Percentiles rank a stretch among this genome's conserved stretches.
Evolutionary conservation across 768 basidiomycete genomes (phyloP).

Genomic region (Phlegmacium glaucopus): DNA sequence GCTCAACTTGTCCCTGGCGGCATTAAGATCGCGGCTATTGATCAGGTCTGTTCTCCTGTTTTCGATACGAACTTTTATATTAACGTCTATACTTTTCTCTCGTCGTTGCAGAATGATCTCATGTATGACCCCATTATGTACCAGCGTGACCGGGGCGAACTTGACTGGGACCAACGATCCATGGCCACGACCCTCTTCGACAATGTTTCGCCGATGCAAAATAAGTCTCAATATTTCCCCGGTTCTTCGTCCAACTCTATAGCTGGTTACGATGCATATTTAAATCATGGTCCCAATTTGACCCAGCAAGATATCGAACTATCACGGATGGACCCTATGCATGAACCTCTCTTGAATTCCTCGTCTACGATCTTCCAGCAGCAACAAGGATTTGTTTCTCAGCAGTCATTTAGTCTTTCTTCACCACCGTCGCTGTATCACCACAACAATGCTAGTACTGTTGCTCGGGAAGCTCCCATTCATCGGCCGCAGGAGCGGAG

Average conservation of each 20-base stretch:
- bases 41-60: slow-evolving; percentile 46
- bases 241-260: slow-evolving; percentile 25
- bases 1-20: slow-evolving; percentile 75
- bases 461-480: slow-evolving; percentile 50
- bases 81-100: background rate
- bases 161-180: slow-evolving; percentile 85
- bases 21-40: slow-evolving; percentile 78
- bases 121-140: slow-evolving; percentile 83
- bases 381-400: slow-evolving; percentile 33
- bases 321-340: slow-evolving; percentile 51
- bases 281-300: slow-evolving; percentile 42
- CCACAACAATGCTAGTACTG: slow-evolving; percentile 33
- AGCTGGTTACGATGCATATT: slow-evolving; percentile 54
- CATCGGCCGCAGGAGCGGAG: slow-evolving; percentile 53
- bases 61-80: background rate
- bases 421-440: slow-evolving; percentile 42
- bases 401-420: slow-evolving; percentile 36
- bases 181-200: slow-evolving; percentile 59
- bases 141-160: slow-evolving; percentile 76
- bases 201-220: slow-evolving; percentile 39
- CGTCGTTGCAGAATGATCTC: slow-evolving; percentile 50
- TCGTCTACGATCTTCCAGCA: slow-evolving; percentile 32
- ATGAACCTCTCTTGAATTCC: slow-evolving; percentile 55
- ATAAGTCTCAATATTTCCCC: slow-evolving; percentile 39
- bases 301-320: slow-evolving; percentile 46